Percentiles rank a stretch among this genome's conserved stretches.
Conservation (phyloP, 345 rosid species). For the Citrus medica region DNA sequence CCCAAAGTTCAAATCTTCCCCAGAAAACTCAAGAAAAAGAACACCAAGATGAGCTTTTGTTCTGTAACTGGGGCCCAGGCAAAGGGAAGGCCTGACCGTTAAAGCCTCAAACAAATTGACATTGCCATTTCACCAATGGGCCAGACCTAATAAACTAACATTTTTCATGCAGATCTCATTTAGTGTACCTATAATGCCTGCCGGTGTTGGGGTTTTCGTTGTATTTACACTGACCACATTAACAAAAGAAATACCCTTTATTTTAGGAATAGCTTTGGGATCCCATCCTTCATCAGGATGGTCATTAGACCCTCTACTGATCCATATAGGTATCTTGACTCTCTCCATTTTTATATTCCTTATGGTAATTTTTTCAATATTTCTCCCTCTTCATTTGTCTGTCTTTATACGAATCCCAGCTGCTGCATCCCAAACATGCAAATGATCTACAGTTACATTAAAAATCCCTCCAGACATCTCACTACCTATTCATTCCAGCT, state of each 20-base stretch:
- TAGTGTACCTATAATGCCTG: constrained; percentile 63
- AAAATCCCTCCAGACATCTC: constrained; percentile 96
- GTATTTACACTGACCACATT: constrained; percentile 67
- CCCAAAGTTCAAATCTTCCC: neutral
- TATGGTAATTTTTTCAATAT: constrained; percentile 62
- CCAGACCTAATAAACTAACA: constrained; percentile 56
- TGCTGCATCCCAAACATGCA: constrained; percentile 86
- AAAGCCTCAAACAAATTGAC: constrained; percentile 75
- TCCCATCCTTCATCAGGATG: constrained; percentile 91
- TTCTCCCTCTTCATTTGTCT: constrained; percentile 90
- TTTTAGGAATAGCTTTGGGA: constrained; percentile 65
- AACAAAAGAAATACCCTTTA: constrained; percentile 61
- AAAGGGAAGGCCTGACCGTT: constrained; percentile 48
- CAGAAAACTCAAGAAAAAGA: constrained; percentile 14
- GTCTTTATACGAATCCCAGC: constrained; percentile 86
- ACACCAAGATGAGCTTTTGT: constrained; percentile 42
- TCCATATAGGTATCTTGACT: constrained; percentile 80
- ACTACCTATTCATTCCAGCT: constrained; percentile 72
- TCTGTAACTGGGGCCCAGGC: constrained; percentile 67
- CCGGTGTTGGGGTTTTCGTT: constrained; percentile 64
- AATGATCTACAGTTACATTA: constrained; percentile 59
- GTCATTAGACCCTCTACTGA: constrained; percentile 87
- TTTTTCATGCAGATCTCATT: constrained; percentile 74
- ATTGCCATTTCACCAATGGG: constrained; percentile 58
- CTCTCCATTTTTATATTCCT: constrained; percentile 60